Percentiles rank a stretch among this genome's conserved stretches.
Conservation (phyloP, 2,329 filamentous ascomycete species). For the Fonsecaea monophora region DNA sequence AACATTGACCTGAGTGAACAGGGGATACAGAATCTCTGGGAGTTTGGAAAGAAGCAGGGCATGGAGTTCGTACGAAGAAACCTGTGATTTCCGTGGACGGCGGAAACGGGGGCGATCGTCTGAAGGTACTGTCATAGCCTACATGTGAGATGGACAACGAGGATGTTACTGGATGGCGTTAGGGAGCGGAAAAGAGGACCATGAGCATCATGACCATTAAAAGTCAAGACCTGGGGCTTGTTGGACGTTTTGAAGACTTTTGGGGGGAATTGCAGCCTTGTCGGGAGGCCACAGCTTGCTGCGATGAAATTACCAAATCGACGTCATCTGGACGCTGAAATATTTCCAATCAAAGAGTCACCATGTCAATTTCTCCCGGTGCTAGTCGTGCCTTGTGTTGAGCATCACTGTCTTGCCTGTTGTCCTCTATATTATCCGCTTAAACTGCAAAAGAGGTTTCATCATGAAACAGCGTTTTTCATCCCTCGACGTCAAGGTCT, state of each 20-base stretch:
- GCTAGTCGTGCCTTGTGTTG: not conserved
- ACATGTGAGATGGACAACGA: not conserved
- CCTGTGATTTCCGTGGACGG: constrained; percentile 28
- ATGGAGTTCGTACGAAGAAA: constrained; percentile 84
- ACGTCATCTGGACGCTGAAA: constrained; percentile 25
- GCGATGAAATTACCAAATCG: constrained; percentile 18
- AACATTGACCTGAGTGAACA: constrained; percentile 96
- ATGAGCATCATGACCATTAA: constrained; percentile 21
- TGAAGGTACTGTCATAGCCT: not conserved
- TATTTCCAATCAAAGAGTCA: constrained; percentile 1
- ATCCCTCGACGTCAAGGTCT: constrained; percentile 63
- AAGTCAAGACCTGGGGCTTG: not conserved
- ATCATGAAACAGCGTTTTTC: constrained; percentile 67
- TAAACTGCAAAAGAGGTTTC: not conserved
- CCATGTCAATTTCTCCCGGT: not conserved
- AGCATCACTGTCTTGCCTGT: not conserved
- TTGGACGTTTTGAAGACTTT: not conserved
- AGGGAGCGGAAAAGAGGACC: not conserved
- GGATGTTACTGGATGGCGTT: constrained; percentile 25
- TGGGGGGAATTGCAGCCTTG: not conserved
- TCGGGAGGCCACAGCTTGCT: constrained; percentile 15
- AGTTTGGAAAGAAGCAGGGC: constrained; percentile 90
- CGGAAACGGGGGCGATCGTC: constrained; percentile 2
- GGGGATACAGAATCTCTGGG: constrained; percentile 90
- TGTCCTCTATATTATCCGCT: not conserved